Conservation (phyloP, 345 rosid species). For the Sonneratia caseolaris region DNA sequence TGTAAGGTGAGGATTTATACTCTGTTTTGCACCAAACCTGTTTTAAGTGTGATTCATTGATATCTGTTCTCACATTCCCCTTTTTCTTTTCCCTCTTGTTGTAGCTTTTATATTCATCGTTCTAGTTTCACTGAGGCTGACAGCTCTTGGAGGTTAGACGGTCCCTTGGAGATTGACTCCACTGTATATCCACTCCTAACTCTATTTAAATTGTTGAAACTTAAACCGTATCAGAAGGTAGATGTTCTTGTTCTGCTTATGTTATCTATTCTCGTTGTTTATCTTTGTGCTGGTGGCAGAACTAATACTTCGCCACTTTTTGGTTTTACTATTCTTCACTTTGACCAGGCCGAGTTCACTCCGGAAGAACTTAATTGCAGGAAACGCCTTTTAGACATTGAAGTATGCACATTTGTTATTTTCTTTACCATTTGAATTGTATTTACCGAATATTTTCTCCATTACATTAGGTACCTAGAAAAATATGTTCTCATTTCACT, state of each 20-base stretch:
- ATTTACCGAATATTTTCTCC: background rate
- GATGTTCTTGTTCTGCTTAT: background rate
- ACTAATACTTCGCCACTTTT: background rate
- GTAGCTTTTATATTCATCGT: constrained; percentile 42
- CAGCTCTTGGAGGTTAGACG: constrained; percentile 38
- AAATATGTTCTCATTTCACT: background rate
- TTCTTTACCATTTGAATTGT: background rate
- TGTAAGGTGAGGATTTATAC: constrained; percentile 22
- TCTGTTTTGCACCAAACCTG: background rate
- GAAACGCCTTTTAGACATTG: constrained; percentile 28
- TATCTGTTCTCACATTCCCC: background rate
- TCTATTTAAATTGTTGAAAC: constrained; percentile 31
- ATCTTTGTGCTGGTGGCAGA: background rate
- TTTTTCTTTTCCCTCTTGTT: constrained; percentile 21
- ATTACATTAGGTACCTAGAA: background rate
- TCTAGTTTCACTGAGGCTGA: constrained; percentile 26
- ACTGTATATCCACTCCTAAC: constrained; percentile 37
- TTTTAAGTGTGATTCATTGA: background rate
- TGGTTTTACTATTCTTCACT: background rate
- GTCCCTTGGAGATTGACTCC: constrained; percentile 25
- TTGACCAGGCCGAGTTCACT: constrained; percentile 34
- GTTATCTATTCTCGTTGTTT: background rate
- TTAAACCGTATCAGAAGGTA: constrained; percentile 41
- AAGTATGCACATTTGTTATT: constrained; percentile 14
- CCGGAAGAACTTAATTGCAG: constrained; percentile 38